Conservation (phyloP, 305 asterid species). For the Fraxinus sp. region DNA sequence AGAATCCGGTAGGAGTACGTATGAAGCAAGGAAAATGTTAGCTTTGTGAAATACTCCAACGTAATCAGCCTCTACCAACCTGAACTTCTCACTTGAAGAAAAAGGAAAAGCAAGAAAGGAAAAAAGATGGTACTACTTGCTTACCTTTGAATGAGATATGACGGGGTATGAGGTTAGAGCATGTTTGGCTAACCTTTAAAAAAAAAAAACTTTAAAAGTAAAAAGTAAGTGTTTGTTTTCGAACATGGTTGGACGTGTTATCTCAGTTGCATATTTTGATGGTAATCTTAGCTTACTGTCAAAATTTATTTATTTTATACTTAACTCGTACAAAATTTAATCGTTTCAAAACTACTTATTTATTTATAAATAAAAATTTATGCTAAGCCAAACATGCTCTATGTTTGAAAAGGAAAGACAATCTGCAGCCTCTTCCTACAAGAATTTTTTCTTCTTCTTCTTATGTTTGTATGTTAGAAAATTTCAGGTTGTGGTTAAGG, state of each 20-base stretch:
- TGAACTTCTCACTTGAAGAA: constrained; percentile 39
- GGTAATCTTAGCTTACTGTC: neutral
- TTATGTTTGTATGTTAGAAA: constrained; percentile 16
- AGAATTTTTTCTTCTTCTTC: neutral
- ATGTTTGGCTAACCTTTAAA: neutral
- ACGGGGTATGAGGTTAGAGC: constrained; percentile 3
- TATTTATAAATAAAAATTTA: neutral
- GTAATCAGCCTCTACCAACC: constrained; percentile 37
- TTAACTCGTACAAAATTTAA: neutral
- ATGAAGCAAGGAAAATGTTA: constrained; percentile 38
- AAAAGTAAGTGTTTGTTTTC: neutral
- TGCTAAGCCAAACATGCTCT: constrained; percentile 13
- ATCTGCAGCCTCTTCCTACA: constrained; percentile 23
- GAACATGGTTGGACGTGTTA: neutral
- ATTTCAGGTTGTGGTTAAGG: constrained; percentile 20
- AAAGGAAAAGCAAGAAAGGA: constrained; percentile 30
- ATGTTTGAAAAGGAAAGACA: constrained; percentile 41
- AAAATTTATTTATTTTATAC: neutral
- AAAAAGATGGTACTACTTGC: constrained; percentile 25
- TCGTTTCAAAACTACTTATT: neutral
- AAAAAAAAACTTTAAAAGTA: neutral
- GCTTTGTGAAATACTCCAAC: constrained; percentile 30
- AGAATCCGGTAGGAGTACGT: constrained; percentile 44
- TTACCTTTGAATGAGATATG: constrained; percentile 30
- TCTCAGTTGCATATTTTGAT: neutral